Percentiles rank a stretch among this genome's conserved stretches.
Evolutionary conservation across 2,329 filamentous ascomycete species (phyloP).

Genomic region (Trichoderma semiorbis): DNA sequence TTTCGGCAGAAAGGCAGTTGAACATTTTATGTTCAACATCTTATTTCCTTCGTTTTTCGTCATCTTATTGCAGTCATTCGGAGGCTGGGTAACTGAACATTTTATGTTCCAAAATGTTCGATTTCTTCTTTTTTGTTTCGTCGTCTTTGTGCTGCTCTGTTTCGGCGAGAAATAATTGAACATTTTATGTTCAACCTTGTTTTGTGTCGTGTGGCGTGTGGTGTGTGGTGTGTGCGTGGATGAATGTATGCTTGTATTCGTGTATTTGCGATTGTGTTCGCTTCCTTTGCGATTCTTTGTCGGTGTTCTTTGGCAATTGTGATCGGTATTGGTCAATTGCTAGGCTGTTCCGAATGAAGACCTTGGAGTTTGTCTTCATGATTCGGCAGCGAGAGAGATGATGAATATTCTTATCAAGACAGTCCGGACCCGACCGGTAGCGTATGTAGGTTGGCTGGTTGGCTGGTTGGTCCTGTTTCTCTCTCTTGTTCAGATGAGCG

Average conservation of each 20-base stretch:
- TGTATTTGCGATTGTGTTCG: neutral
- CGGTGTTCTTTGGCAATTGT: neutral
- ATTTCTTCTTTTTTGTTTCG: neutral
- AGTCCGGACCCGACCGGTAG: neutral
- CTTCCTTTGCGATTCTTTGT: neutral
- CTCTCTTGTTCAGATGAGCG: neutral
- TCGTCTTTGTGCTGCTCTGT: neutral
- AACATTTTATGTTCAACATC: neutral
- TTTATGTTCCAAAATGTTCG: too few relatives aligned
- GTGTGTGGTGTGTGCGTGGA: neutral
- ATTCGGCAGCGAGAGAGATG: neutral
- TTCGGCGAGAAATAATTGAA: neutral
- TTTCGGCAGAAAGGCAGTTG: neutral
- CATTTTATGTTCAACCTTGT: neutral
- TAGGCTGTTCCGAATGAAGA: neutral
- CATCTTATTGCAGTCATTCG: neutral
- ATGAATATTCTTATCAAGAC: neutral
- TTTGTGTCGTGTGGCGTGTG: too few relatives aligned
- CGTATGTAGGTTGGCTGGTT: too few relatives aligned
- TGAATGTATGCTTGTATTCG: neutral
- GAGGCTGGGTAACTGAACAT: neutral
- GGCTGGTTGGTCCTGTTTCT: neutral
- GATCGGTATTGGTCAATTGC: neutral
- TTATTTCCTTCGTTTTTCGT: neutral
- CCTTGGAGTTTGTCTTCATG: neutral